These are phyloP conservation scores for Podosphaera xanthii DNA, from an alignment of 2,329 filamentous ascomycete species.

Conservation along the genomic window DNA sequence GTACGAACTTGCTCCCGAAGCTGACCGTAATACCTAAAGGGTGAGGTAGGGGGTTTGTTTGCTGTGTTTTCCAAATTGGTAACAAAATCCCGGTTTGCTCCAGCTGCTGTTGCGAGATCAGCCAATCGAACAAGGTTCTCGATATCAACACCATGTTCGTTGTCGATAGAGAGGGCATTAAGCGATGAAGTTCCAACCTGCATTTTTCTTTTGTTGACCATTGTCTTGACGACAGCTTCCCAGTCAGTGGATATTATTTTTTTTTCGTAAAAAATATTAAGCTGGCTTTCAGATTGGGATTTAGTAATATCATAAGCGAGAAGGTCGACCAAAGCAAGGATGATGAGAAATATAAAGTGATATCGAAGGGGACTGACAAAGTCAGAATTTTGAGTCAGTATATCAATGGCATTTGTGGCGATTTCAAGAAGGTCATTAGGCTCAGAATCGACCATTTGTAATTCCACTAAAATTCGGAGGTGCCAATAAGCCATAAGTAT, in stretches of 20 bases:
- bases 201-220: not conserved
- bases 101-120: not conserved
- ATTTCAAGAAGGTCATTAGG: conserved; percentile 35
- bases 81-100: not conserved
- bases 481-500: conserved; percentile 51
- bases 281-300: conserved; percentile 31
- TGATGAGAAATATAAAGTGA: conserved; percentile 37
- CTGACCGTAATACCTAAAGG: not conserved
- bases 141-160: not conserved
- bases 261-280: conserved; percentile 33
- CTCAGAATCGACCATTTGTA: conserved; percentile 32
- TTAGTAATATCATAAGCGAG: conserved; percentile 29
- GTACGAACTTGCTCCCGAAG: not conserved
- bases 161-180: not conserved
- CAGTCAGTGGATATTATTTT: conserved; percentile 27
- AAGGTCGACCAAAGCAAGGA: conserved; percentile 38
- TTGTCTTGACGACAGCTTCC: conserved; percentile 25
- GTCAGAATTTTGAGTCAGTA: conserved; percentile 31
- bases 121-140: conserved; percentile 1
- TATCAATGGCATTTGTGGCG: conserved; percentile 31
- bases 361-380: conserved; percentile 41
- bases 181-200: not conserved
- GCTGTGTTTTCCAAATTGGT: not conserved
- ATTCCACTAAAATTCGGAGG: conserved; percentile 37
- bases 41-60: not conserved